Evolutionary conservation across 1,139 yeast species (phyloP).

Genomic region (Scheffersomyces illinoinensis): DNA sequence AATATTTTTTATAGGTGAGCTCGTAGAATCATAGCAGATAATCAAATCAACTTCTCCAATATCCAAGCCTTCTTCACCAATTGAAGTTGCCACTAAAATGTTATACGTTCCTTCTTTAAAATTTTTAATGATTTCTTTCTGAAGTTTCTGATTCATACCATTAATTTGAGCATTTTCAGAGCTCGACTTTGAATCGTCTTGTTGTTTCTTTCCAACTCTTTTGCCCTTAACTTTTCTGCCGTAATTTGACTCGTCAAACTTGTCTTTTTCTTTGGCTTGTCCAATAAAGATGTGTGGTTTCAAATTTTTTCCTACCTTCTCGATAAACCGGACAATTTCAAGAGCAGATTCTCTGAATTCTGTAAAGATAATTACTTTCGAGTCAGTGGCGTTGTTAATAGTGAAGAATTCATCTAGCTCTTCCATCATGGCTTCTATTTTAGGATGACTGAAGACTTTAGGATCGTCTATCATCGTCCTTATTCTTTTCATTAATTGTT

Average conservation of each 20-base stretch:
- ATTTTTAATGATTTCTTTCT: slow-evolving; percentile 68
- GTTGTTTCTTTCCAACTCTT: slow-evolving; percentile 23
- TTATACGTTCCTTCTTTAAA: slow-evolving; percentile 75
- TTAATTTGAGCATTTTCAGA: slow-evolving; percentile 55
- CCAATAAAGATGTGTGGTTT: slow-evolving; percentile 92
- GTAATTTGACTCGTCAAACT: slow-evolving; percentile 48
- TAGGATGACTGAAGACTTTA: slow-evolving; percentile 68
- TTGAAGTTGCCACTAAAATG: slow-evolving; percentile 90
- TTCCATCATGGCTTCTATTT: slow-evolving; percentile 59
- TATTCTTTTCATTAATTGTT: slow-evolving; percentile 44
- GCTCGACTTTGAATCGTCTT: slow-evolving; percentile 29
- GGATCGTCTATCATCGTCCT: slow-evolving; percentile 43
- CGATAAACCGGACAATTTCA: slow-evolving; percentile 75
- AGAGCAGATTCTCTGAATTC: slow-evolving; percentile 88
- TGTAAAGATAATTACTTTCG: slow-evolving; percentile 83
- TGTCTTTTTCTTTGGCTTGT: slow-evolving; percentile 63
- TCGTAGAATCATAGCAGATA: slow-evolving; percentile 87
- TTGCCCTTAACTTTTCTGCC: slow-evolving; percentile 33
- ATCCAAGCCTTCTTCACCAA: slow-evolving; percentile 98
- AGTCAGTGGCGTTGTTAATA: slow-evolving; percentile 34
- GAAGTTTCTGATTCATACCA: slow-evolving; percentile 73
- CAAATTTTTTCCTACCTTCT: slow-evolving; percentile 34
- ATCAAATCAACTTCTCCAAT: slow-evolving; percentile 97
- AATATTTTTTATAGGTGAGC: slow-evolving; percentile 89
- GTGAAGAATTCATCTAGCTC: slow-evolving; percentile 60